Conservation (phyloP, 495 filamentous ascomycete genomes). For the Aspergillus mulundensis region DNA sequence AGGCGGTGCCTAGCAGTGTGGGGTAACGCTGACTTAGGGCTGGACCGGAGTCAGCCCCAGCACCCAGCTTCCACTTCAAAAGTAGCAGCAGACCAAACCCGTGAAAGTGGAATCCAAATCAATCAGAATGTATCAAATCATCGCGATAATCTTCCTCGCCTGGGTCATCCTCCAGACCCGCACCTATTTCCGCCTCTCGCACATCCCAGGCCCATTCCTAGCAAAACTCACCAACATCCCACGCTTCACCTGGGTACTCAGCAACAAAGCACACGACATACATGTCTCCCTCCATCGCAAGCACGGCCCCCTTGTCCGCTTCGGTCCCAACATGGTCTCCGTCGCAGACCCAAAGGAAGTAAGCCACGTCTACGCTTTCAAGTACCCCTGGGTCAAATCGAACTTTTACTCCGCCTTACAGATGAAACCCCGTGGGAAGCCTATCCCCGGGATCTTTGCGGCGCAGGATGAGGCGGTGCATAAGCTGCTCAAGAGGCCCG, state of each 20-base stretch:
- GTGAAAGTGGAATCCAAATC: too few species aligned
- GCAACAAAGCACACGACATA: conserved; percentile 24
- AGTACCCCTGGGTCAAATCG: background rate
- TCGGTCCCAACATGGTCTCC: conserved; percentile 53
- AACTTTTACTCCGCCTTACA: conserved; percentile 9
- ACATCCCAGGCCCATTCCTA: conserved; percentile 44
- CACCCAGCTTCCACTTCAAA: too few species aligned
- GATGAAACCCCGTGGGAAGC: background rate
- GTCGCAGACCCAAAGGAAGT: conserved; percentile 41
- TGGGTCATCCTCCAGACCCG: too few species aligned
- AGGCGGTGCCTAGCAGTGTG: too few species aligned
- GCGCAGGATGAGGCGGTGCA: too few species aligned
- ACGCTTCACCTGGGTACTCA: conserved; percentile 26
- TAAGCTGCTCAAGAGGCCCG: too few species aligned
- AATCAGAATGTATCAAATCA: too few species aligned
- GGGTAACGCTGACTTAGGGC: too few species aligned
- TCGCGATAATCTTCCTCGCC: too few species aligned
- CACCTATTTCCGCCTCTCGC: background rate
- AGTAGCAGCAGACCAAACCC: too few species aligned
- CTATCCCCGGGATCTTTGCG: background rate
- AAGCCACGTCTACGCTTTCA: too few species aligned
- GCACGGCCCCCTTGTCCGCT: conserved; percentile 51
- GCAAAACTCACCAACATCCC: conserved; percentile 33
- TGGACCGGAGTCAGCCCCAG: too few species aligned
- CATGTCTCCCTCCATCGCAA: conserved; percentile 37